Conservation (phyloP, 371 early-diverging fungal genomes). For the Mortierella sp. region DNA sequence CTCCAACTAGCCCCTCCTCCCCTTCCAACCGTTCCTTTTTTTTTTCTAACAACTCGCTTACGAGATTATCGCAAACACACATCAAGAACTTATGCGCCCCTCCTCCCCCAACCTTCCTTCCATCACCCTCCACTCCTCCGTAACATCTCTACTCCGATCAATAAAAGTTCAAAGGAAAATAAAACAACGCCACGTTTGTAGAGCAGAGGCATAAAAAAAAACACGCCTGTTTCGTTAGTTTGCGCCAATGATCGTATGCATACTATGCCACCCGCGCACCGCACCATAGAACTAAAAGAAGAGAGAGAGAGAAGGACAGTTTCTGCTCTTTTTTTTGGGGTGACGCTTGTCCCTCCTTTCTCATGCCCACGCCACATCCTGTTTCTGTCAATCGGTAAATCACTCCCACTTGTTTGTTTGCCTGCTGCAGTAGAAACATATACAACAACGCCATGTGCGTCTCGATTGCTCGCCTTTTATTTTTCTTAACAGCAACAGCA, state of each 20-base stretch:
- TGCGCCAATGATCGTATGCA: no score
- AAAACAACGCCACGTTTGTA: slow-evolving; percentile 10
- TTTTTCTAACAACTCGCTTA: neutral
- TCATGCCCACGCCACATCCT: neutral
- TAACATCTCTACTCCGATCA: neutral
- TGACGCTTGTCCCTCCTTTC: neutral
- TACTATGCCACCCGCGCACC: no score
- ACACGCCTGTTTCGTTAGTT: neutral
- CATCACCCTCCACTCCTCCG: neutral
- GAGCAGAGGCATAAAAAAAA: neutral
- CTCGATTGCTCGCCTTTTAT: neutral
- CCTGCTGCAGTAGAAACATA: neutral
- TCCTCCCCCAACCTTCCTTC: no score
- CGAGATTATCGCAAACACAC: neutral
- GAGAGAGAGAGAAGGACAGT: no score
- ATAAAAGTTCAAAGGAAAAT: neutral
- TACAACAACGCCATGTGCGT: slow-evolving; percentile 4
- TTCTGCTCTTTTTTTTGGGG: no score
- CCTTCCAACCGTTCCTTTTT: neutral
- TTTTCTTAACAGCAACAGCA: neutral
- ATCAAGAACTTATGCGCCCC: neutral
- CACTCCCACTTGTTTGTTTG: no score
- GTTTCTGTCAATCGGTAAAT: no score
- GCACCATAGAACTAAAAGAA: no score
- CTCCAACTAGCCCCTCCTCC: neutral